Base-by-base conservation (phyloP, 2,329 filamentous ascomycete species). In the Cordyceps cicadae region DNA sequence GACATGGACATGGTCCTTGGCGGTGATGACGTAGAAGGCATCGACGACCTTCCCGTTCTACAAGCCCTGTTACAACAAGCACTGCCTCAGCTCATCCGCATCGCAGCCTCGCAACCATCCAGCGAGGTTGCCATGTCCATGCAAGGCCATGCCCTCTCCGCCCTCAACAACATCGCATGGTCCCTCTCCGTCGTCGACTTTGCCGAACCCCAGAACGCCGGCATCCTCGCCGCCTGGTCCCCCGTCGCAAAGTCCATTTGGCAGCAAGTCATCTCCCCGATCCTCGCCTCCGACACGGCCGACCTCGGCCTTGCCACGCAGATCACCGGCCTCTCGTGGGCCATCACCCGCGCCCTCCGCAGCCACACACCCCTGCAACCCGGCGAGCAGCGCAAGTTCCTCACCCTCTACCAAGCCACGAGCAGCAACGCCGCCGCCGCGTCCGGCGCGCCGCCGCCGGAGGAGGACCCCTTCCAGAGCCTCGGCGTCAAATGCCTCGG, bases 161-260 rank as follows among this genome's bases (percentile, higher is more conserved):
- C 84, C 17, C 76, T 89, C 62, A 87, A 83, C 75, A 88, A 88
- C 71, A 81, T 88, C 58, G 77, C 85, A 58, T 88, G 86, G 85
- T 86, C 85, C 12, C 75, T 87, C 46, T 85, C 83, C 9, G 80
- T 81, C 66, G 74, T 86, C 65, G 83, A 86, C 70, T 85, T 85
- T 66, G 75, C 78, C 26, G 77, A 81, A 37, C 72, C 74, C n/a
- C 76, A 78, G 56, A 83, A 84, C 68, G 72, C 76, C 4, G 73
- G 75, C 60, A 76, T 88, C 60, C 76, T 77, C 57, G 73, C 71
- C 53, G 77, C 77, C 5, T 88, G 86, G 86, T 69, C 71, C 1
- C 79, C 81, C 0, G 70, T 77, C 6, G 81, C 80, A 32, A 77
- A 78, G 63, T 72, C 75, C 59, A 81, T 88, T 64, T 89, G 86